These are phyloP conservation scores for Flaveria ramosissima DNA, from an alignment of 129 eudicot species.

Conservation along the genomic window DNA sequence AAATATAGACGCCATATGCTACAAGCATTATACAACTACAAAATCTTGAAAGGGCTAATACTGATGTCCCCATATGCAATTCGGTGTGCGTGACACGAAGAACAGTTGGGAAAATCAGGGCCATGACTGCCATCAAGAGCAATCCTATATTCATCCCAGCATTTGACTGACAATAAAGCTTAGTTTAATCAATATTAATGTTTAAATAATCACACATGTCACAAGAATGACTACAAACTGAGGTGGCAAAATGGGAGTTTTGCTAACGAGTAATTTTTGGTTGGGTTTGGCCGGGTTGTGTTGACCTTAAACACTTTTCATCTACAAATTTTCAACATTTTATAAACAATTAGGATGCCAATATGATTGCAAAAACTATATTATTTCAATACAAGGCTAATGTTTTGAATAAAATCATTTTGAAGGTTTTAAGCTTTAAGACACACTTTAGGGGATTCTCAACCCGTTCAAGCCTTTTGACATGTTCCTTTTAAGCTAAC, in stretches of 20 bases:
- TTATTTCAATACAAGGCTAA: neutral
- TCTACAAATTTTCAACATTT: neutral
- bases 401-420: neutral
- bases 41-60: conserved; percentile 69
- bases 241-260: neutral
- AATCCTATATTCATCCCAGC: conserved; percentile 61
- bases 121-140: conserved; percentile 75
- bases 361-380: neutral
- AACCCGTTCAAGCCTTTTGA: neutral
- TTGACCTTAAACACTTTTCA: neutral
- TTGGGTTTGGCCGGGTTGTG: neutral
- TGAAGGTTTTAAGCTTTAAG: neutral
- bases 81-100: conserved; percentile 65
- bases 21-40: conserved; percentile 69
- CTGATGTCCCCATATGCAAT: conserved; percentile 57
- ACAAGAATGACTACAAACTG: neutral
- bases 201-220: neutral
- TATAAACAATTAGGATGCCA: neutral
- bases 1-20: conserved; percentile 60
- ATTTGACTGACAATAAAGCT: conserved; percentile 44
- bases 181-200: neutral
- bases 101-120: conserved; percentile 59
- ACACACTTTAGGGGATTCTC: neutral
- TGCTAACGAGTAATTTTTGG: neutral
- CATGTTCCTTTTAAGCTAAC: neutral